Evolutionary conservation across 805 yeast genomes (phyloP).

Genomic region (Saturnispora hagleri): DNA sequence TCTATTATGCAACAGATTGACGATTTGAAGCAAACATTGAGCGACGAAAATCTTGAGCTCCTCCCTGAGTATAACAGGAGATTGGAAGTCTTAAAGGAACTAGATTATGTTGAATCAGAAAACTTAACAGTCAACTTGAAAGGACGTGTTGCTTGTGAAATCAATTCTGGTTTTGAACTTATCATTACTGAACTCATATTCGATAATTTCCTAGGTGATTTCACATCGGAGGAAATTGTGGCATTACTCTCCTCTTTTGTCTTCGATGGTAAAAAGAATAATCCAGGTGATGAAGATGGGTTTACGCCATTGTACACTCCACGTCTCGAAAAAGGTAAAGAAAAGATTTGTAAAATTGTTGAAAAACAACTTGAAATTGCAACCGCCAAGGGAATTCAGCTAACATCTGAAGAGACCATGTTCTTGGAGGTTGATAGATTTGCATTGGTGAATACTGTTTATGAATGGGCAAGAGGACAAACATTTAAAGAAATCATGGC

Average conservation of each 20-base stretch:
- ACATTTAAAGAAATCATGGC: conserved; percentile 87
- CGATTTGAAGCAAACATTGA: conserved; percentile 49
- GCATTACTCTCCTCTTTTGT: conserved; percentile 88
- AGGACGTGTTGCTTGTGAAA: conserved; percentile 86
- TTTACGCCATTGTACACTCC: conserved; percentile 48
- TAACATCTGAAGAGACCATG: conserved; percentile 78
- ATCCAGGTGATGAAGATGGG: conserved; percentile 46
- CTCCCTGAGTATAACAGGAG: conserved; percentile 93
- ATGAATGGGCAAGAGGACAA: conserved; percentile 97
- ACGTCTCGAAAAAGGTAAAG: conserved; percentile 62
- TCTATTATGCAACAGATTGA: conserved; percentile 42
- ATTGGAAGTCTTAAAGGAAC: conserved; percentile 61
- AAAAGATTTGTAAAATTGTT: conserved; percentile 62
- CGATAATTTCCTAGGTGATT: conserved; percentile 87
- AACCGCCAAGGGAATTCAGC: conserved; percentile 56
- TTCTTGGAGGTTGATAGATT: conserved; percentile 79
- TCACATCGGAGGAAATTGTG: conserved; percentile 94
- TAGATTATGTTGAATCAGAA: conserved; percentile 70
- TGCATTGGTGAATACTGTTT: conserved; percentile 86
- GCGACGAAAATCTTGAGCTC: conserved; percentile 82
- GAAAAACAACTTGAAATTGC: conserved; percentile 52
- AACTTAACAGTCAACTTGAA: conserved; percentile 67
- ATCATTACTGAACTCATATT: conserved; percentile 80
- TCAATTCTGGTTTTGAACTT: conserved; percentile 85
- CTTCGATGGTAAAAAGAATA: conserved; percentile 60